Evolutionary conservation across 805 yeast species (phyloP).

Genomic region (Ogataea haglerorum): DNA sequence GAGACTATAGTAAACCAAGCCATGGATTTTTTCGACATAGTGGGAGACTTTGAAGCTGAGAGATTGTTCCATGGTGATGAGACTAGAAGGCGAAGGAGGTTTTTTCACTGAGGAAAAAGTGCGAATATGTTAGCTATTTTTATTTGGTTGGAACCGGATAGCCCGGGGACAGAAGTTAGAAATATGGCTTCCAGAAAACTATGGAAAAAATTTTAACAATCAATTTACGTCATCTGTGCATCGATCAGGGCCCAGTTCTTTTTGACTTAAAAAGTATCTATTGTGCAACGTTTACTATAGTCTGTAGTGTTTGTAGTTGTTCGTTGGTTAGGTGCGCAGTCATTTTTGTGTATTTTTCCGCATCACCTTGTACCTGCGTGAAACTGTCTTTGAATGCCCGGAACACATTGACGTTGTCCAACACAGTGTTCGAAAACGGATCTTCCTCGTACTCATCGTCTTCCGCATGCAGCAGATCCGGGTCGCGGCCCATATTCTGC

Average conservation of each 20-base stretch:
- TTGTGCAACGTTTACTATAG: conserved; percentile 12
- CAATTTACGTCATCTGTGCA: conserved; percentile 4
- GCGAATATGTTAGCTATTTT: not conserved
- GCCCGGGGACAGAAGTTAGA: not conserved
- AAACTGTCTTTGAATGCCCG: conserved; percentile 58
- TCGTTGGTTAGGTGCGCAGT: conserved; percentile 21
- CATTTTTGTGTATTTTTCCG: conserved; percentile 23
- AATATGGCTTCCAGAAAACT: conserved; percentile 5
- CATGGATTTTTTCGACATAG: conserved; percentile 7
- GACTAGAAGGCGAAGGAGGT: not conserved
- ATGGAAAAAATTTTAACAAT: not conserved
- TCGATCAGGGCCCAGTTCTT: not conserved
- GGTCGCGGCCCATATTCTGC: conserved; percentile 47
- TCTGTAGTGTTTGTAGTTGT: conserved; percentile 25
- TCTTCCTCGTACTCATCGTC: conserved; percentile 78
- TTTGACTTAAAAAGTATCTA: not conserved
- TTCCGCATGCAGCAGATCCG: conserved; percentile 44
- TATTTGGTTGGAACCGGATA: conserved; percentile 1
- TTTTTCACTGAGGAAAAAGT: not conserved
- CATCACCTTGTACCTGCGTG: conserved; percentile 45
- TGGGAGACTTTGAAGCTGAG: not conserved
- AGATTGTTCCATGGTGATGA: not conserved
- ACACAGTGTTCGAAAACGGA: conserved; percentile 71
- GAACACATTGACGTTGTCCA: conserved; percentile 75
- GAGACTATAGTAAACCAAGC: conserved; percentile 19